phyloP scores from a whole-genome alignment of 2,329 filamentous ascomycete genomes.

The Cryphonectria japonica region DNA sequence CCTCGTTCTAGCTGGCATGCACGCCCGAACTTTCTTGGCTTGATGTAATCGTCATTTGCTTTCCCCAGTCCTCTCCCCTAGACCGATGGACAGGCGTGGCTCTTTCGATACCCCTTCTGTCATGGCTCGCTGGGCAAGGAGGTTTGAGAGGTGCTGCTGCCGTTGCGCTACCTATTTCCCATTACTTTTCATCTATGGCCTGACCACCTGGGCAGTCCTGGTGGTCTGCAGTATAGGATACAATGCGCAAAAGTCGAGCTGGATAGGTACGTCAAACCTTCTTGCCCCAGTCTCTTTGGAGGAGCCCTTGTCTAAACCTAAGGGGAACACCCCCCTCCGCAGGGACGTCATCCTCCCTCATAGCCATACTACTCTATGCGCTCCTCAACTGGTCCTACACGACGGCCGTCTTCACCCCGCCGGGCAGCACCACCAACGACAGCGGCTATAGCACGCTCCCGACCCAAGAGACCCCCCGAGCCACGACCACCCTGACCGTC shows the following conservation, averaged over 20 bases:
- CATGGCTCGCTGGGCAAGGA: slow-evolving; percentile 68
- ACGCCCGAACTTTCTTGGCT: background rate
- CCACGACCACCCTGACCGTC: slow-evolving; percentile 81
- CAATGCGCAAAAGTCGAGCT: slow-evolving; percentile 53
- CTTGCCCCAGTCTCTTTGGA: too few species aligned
- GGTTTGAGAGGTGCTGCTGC: slow-evolving; percentile 83
- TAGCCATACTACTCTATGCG: slow-evolving; percentile 73
- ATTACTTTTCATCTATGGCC: slow-evolving; percentile 82
- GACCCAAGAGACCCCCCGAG: slow-evolving; percentile 63
- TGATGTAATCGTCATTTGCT: slow-evolving; percentile 16
- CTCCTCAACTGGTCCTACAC: slow-evolving; percentile 90
- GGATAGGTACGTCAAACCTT: slow-evolving; percentile 55
- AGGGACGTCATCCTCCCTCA: slow-evolving; percentile 61
- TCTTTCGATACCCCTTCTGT: slow-evolving; percentile 41
- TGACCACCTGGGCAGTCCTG: slow-evolving; percentile 95
- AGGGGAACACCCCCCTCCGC: background rate
- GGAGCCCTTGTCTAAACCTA: too few species aligned
- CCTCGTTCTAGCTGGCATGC: slow-evolving; percentile 4
- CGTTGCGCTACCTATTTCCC: slow-evolving; percentile 79
- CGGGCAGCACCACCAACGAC: slow-evolving; percentile 70
- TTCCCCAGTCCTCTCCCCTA: slow-evolving; percentile 11
- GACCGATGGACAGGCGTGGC: slow-evolving; percentile 29
- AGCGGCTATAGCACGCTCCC: slow-evolving; percentile 81
- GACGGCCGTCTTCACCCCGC: slow-evolving; percentile 88
- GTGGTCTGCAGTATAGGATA: slow-evolving; percentile 77